Base-by-base conservation (phyloP, 2,329 filamentous ascomycete genomes). In the Botryotinia globosa region DNA sequence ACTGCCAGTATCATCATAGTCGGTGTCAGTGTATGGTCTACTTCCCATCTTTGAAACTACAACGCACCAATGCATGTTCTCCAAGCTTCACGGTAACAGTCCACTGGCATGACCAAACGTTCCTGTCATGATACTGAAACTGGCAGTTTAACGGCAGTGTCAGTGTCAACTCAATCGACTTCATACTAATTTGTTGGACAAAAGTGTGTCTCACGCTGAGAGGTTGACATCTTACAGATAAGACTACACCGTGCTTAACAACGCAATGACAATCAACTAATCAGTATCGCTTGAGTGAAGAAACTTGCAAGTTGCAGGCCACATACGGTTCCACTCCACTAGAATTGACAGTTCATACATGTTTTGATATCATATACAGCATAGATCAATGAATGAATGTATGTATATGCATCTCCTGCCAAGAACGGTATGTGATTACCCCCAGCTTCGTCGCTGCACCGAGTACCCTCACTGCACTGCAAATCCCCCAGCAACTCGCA, bases 151-250 rank as follows among this genome's bases (percentile, higher is more conserved):
- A 67, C 22, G 64, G 45, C 45, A 29, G n/a, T 39, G 45, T 39
- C 45, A 54, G 48, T 54, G 34, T 67, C 64, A 51, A 29, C 22
- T 42, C 45, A 54, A 54, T n/a, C 8, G 22, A 67, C 34, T 29
- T 18, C 45, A 39, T 67, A 32, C 45, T 42, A 62, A 48, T 39
- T 42, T 54, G 32, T 4, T 54, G 63, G 44, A 51, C 25, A 48
- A 65, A 37, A 42, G 45, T 67, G 45, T 67, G 64, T 67, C 45
- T 67, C 45, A 25, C 64, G 64, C 32, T 54, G 64, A 67, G 45
- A 66, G 64, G 45, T 54, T 54, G 37, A 39, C 45, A 39, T 18
- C n/a, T 20, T n/a, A 42, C 25, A 22, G 45, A 39, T 67, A 34
- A 29, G 64, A 54, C 32, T 54, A 22, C 22, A 14, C 3, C 20